Conservation (phyloP, 2,329 filamentous ascomycete species). For the Huntiella bhutanensis region DNA sequence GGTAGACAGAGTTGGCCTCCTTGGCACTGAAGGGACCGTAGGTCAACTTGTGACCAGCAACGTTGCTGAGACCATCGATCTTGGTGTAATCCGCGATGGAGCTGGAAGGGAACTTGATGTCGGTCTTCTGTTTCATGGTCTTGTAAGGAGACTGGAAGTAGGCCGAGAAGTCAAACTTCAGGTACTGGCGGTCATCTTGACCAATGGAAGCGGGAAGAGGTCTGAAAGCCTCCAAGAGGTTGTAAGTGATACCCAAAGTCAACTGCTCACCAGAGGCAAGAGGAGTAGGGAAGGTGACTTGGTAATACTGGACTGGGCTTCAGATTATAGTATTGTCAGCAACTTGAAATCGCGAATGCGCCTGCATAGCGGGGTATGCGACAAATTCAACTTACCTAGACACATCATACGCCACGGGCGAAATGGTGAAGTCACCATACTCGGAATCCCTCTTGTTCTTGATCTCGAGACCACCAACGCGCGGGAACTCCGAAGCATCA, state of each 20-base stretch:
- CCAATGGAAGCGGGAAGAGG: constrained; percentile 66
- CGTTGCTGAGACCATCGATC: constrained; percentile 53
- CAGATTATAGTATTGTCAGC: background rate
- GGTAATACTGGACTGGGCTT: constrained; percentile 65
- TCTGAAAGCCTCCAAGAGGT: constrained; percentile 55
- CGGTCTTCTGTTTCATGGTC: constrained; percentile 89
- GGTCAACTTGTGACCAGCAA: constrained; percentile 67
- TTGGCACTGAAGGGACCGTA: constrained; percentile 80
- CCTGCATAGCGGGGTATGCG: background rate
- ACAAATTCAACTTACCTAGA: constrained; percentile 28
- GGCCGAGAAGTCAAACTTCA: constrained; percentile 69
- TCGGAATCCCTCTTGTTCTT: constrained; percentile 65
- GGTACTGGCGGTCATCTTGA: constrained; percentile 76
- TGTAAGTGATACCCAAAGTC: constrained; percentile 75
- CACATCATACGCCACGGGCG: constrained; percentile 44
- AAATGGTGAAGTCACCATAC: constrained; percentile 37
- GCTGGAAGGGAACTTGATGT: constrained; percentile 66
- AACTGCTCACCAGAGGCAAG: constrained; percentile 60
- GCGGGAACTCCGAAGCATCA: constrained; percentile 52
- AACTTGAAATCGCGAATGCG: too few species aligned
- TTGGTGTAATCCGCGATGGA: constrained; percentile 75
- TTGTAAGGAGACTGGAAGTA: constrained; percentile 70
- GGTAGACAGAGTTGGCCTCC: constrained; percentile 54
- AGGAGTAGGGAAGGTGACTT: constrained; percentile 57
- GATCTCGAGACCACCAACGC: constrained; percentile 72